Conservation (phyloP, 768 basidiomycete genomes). For the Mycena epipterygia region DNA sequence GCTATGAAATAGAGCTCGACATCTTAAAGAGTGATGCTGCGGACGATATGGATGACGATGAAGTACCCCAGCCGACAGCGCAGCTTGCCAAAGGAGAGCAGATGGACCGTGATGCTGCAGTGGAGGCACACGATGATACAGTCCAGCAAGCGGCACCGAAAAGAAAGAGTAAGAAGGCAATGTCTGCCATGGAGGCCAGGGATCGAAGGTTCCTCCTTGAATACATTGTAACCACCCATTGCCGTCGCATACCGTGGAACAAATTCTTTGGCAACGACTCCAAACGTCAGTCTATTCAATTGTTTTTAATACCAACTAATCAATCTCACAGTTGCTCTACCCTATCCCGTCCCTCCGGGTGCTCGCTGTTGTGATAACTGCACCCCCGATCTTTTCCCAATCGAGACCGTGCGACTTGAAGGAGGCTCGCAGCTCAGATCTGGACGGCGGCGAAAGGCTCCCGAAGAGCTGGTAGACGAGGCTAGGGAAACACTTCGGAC, state of each 20-base stretch:
- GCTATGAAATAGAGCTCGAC: slow-evolving; percentile 14
- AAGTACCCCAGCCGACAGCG: neutral
- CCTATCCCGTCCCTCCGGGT: neutral
- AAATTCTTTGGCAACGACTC: slow-evolving; percentile 19
- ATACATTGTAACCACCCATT: slow-evolving; percentile 16
- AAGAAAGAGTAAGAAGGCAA: slow-evolving; percentile 3
- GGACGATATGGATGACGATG: neutral
- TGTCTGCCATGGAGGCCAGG: slow-evolving; percentile 11
- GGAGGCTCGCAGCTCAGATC: neutral
- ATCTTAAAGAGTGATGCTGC: neutral
- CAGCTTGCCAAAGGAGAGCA: slow-evolving; percentile 2
- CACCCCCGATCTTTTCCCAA: slow-evolving; percentile 4
- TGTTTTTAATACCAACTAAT: neutral
- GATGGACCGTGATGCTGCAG: slow-evolving; percentile 18
- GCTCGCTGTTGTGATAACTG: slow-evolving; percentile 34
- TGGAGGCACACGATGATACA: slow-evolving; percentile 11
- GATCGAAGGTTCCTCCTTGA: slow-evolving; percentile 11
- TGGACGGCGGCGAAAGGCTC: neutral
- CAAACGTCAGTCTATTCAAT: slow-evolving; percentile 1
- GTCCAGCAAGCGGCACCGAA: neutral
- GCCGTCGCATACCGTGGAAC: slow-evolving; percentile 25
- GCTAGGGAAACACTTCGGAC: neutral
- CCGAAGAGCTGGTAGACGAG: neutral
- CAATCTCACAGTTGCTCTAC: neutral
- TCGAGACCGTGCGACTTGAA: slow-evolving; percentile 12